Evolutionary conservation across 441 rosid species (phyloP).

Genomic region (Bruguiera hainesii): DNA sequence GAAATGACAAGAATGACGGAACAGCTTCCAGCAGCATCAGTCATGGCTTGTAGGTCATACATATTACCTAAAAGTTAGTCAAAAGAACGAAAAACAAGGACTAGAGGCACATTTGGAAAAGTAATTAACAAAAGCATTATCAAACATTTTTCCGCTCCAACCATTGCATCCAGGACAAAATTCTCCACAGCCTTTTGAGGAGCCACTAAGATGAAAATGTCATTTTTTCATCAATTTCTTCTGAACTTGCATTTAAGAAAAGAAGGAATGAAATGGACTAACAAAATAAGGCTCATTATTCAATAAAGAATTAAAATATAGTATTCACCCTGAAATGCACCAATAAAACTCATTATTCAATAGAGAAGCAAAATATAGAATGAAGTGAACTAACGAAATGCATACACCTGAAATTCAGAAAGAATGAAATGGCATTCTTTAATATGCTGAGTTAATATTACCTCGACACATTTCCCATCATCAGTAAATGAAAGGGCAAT

Average conservation of each 20-base stretch:
- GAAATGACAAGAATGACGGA: constrained; percentile 88
- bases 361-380: too few relatives aligned
- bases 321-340: too few relatives aligned
- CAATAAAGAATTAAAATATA: too few relatives aligned
- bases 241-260: constrained; percentile 42
- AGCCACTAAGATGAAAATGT: constrained; percentile 81
- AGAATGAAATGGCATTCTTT: too few relatives aligned
- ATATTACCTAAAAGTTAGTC: constrained; percentile 12
- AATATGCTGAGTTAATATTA: constrained; percentile 13
- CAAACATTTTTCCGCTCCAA: constrained; percentile 7
- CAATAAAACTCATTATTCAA: too few relatives aligned
- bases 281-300: neutral
- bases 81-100: neutral
- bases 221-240: constrained; percentile 83
- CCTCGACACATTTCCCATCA: constrained; percentile 94
- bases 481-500: constrained; percentile 89
- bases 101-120: constrained; percentile 1
- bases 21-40: constrained; percentile 77
- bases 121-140: constrained; percentile 7
- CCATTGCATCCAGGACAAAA: constrained; percentile 75
- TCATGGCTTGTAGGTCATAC: constrained; percentile 89
- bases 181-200: constrained; percentile 97
- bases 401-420: too few relatives aligned
- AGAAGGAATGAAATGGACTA: neutral
- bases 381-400: too few relatives aligned